Base-by-base conservation (phyloP, 1,284 basidiomycete species). In the Meira nashicola region DNA sequence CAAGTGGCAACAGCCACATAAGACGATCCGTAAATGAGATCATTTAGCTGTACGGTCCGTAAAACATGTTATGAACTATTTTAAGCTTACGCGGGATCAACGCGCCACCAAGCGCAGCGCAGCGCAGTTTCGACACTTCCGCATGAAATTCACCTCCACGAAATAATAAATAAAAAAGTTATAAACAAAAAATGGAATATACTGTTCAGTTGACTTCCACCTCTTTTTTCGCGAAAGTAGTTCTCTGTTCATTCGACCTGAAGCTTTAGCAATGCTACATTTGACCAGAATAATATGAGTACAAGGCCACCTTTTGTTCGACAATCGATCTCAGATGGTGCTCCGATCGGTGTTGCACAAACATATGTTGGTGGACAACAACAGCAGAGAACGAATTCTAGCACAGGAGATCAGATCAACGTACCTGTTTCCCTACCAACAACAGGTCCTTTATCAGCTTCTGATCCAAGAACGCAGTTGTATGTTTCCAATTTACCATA, bases 391-490 rank as follows among this genome's bases (percentile, higher is more conserved):
- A 46, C 57, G 7, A 55, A 55, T 52, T 66, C 65, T 14, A 62
- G 58, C 15, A 61, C 67, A 11, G 57, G 62, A 52, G 40, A 54
- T 28, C 12, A 43, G 25, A 14, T 40, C 21, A 17, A 46, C 23
- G 25, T 48, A 12, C 41, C 25, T 28, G 6, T 49, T 17, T 21
- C 54, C 19, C 21, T 43, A 47, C 19, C 68, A 23, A 60, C 55
- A 3, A 65, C 68, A 1, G 68, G 68, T 11, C 64, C 68, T 1
- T 64, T 68, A 37, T 70, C 72, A 14, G 71, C 72, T 9, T 68
- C 65, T 23, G 92, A 96, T 78, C 94, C 90, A 0, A 83, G 90
- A 55, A 92, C 90, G 0, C 90, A 93, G 80, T 65, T 77, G 14
- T 59, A 65, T 41, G 68, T 76, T 25, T 69, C 65, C 21, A 80